Percentiles rank a stretch among this genome's conserved stretches.
phyloP scores from a whole-genome alignment of 192 early-diverging fungal species.

The Umbelopsis sp. region DNA sequence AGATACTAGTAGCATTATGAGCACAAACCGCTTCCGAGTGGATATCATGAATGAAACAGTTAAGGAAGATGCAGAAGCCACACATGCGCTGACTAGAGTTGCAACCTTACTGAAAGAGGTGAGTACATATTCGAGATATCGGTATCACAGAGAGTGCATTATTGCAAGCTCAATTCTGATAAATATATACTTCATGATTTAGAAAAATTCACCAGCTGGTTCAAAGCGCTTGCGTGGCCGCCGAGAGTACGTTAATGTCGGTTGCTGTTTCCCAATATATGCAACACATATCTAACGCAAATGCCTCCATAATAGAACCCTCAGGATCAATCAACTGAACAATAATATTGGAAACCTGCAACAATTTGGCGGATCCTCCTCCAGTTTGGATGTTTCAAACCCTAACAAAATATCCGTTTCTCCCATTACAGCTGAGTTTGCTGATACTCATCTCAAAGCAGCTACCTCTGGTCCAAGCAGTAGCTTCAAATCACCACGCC shows the following conservation, averaged over 20 bases:
- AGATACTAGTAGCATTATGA: conserved; percentile 30
- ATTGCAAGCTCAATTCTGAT: background rate
- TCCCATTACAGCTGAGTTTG: conserved; percentile 12
- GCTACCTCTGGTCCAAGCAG: background rate
- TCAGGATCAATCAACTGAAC: background rate
- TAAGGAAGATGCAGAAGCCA: conserved; percentile 25
- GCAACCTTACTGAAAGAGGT: conserved; percentile 36
- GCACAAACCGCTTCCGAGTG: conserved; percentile 35
- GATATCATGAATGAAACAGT: conserved; percentile 44
- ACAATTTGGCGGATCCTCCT: conserved; percentile 18
- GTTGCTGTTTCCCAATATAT: no score
- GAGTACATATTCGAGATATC: background rate
- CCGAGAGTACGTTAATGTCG: conserved; percentile 33
- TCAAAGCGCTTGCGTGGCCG: conserved; percentile 33
- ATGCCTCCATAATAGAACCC: background rate
- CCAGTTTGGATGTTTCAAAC: conserved; percentile 10
- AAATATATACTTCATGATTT: background rate
- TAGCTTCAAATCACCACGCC: conserved; percentile 11
- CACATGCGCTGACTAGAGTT: conserved; percentile 38
- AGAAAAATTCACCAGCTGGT: conserved; percentile 25
- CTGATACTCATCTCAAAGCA: conserved; percentile 10
- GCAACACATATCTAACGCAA: background rate
- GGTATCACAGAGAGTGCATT: no score
- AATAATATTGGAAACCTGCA: background rate
- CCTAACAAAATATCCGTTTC: conserved; percentile 7